Base-by-base conservation (phyloP, 345 rosid genomes). In the Corchorus capsularis region DNA sequence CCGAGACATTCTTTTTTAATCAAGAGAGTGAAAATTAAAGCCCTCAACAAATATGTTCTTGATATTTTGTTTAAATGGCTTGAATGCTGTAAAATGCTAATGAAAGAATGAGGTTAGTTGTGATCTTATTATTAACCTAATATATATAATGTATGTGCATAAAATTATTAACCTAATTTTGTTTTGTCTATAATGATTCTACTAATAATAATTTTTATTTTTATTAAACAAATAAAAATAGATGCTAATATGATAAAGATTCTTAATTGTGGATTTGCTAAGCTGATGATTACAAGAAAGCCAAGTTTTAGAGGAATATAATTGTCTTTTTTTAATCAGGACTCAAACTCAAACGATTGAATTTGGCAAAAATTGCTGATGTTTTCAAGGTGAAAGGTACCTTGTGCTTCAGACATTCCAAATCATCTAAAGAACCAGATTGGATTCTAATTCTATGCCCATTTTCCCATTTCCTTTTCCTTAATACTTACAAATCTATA, bases 221-320 rank as follows among this genome's bases (percentile, higher is more conserved):
- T 43, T 43, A 5, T 32, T 78, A 16, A 71, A 60, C 32, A 69
- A 54, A 39, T 62, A 62, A 27, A 27, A 27, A 27, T 27, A 27
- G 27, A 27, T 62, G 66, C 19, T 7, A 3, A 53, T 0, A 3
- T 3, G 27, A 63, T 15, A 68, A 11, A 61, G 77, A 66, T 79
- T 74, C 75, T 71, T 68, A 69, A 57, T 63, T 14, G 5, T 68
- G 84, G 84, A 63, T 77, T 79, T 72, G 57, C 69, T 0, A 37
- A 56, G 79, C 75, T 78, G 82, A 67, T 55, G 64, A 76, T 80
- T 81, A 77, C 79, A 72, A 79, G 83, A 83, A 77, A 65, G 71
- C 66, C 72, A 74, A 54, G 27, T 49, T 61, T 20, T 39, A 6
- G 53, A 55, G 1, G 27, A 27, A 27, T 27, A 75, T 72, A 41